phyloP scores from a whole-genome alignment of 2,329 filamentous ascomycete genomes.

The Aspergillus aculeatus region DNA sequence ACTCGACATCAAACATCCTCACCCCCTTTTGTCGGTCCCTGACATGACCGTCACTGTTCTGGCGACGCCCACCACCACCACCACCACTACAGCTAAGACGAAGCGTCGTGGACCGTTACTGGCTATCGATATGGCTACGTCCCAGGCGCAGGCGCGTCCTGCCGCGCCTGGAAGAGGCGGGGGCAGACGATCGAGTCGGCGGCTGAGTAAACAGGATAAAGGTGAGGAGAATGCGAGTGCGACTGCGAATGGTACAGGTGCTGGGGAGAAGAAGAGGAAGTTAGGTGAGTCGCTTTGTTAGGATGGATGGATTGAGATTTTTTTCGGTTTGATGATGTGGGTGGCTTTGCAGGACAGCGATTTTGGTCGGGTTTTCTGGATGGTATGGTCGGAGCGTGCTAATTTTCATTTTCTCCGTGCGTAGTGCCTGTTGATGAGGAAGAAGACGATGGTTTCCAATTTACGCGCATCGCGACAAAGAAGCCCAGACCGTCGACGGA shows the following conservation, averaged over 20 bases:
- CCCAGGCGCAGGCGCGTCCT: constrained; percentile 39
- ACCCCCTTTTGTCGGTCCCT: constrained; percentile 17
- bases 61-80: constrained; percentile 11
- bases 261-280: constrained; percentile 43
- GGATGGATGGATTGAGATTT: background rate
- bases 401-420: constrained; percentile 11
- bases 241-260: constrained; percentile 4
- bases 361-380: background rate
- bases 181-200: constrained; percentile 31
- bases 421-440: constrained; percentile 64
- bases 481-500: constrained; percentile 54
- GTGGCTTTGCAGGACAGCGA: too few species aligned
- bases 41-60: constrained; percentile 43
- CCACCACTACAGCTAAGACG: constrained; percentile 32
- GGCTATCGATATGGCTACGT: constrained; percentile 39
- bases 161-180: constrained; percentile 26
- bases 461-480: constrained; percentile 65
- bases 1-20: background rate
- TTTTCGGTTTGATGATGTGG: too few species aligned
- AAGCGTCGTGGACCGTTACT: constrained; percentile 39
- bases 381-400: background rate
- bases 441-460: constrained; percentile 74
- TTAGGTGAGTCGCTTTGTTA: constrained; percentile 37
- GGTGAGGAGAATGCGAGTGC: constrained; percentile 25
- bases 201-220: constrained; percentile 35